Evolutionary conservation across 192 early-diverging fungal species (phyloP).

Genomic region (Podila clonocystis): DNA sequence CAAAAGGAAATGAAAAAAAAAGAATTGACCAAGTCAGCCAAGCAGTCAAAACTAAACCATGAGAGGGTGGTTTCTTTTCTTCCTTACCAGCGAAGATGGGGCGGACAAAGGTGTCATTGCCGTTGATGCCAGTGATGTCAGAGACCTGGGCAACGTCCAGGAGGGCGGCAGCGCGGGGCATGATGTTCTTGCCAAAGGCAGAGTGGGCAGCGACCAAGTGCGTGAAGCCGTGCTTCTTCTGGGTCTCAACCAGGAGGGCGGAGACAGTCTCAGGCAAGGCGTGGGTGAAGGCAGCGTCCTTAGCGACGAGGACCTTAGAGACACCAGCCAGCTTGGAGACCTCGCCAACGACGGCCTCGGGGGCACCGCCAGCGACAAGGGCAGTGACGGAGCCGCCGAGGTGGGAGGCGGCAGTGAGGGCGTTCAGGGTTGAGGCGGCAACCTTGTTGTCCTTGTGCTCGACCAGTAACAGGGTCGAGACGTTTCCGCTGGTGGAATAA

Average conservation of each 20-base stretch:
- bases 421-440: conserved; percentile 81
- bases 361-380: conserved; percentile 84
- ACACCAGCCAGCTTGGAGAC: conserved; percentile 75
- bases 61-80: not conserved
- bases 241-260: conserved; percentile 74
- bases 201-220: conserved; percentile 91
- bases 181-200: conserved; percentile 92
- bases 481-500: conserved; percentile 62
- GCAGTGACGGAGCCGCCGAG: conserved; percentile 88
- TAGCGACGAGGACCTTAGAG: conserved; percentile 86
- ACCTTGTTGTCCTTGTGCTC: conserved; percentile 87
- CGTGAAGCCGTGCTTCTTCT: conserved; percentile 76
- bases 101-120: conserved; percentile 90
- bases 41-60: not conserved
- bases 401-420: conserved; percentile 86
- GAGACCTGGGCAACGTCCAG: conserved; percentile 92
- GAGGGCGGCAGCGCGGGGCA: conserved; percentile 93
- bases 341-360: conserved; percentile 69
- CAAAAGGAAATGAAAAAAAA: not conserved
- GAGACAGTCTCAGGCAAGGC: conserved; percentile 85
- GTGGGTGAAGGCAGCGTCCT: conserved; percentile 82
- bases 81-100: conserved; percentile 94
- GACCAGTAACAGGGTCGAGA: conserved; percentile 87
- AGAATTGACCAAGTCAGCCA: not conserved
- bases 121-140: conserved; percentile 84